phyloP scores from a whole-genome alignment of 257 asterid genomes.

The Ajuga chamaepitys region DNA sequence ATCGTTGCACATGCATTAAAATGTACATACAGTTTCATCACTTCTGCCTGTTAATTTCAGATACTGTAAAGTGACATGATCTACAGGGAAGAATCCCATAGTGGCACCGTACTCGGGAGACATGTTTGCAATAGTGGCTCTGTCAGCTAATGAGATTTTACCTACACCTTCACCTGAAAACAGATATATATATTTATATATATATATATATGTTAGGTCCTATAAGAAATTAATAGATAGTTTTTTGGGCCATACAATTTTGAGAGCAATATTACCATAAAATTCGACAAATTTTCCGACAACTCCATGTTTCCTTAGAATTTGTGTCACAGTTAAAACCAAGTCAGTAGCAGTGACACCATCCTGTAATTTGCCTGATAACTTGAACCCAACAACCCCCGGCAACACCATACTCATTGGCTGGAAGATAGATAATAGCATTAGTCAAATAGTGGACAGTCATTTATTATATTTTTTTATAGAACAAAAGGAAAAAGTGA shows the following conservation, averaged over 20 bases:
- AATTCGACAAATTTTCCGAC: conserved; percentile 87
- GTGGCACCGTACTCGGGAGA: conserved; percentile 99
- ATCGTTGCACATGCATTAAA: neutral
- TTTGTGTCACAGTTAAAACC: conserved; percentile 85
- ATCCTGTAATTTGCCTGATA: conserved; percentile 68
- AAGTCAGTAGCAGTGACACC: conserved; percentile 93
- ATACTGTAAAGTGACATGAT: conserved; percentile 78
- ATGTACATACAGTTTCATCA: conserved; percentile 72
- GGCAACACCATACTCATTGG: conserved; percentile 98
- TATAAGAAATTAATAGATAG: neutral
- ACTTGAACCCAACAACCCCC: conserved; percentile 88
- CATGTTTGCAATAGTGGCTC: conserved; percentile 99
- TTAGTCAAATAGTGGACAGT: conserved; percentile 13
- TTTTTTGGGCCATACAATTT: neutral
- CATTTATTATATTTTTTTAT: conserved; percentile 4
- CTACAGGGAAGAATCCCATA: conserved; percentile 99
- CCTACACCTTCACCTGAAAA: conserved; percentile 76
- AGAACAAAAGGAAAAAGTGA: neutral
- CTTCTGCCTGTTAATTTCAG: conserved; percentile 92
- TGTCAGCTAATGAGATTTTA: conserved; percentile 86
- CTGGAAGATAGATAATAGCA: conserved; percentile 34
- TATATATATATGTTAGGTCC: conserved; percentile 1
- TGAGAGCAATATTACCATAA: conserved; percentile 41
- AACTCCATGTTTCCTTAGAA: conserved; percentile 85
- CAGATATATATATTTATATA: neutral